Base-by-base conservation (phyloP, 2,329 filamentous ascomycete genomes). In the Helminthosporium solani region DNA sequence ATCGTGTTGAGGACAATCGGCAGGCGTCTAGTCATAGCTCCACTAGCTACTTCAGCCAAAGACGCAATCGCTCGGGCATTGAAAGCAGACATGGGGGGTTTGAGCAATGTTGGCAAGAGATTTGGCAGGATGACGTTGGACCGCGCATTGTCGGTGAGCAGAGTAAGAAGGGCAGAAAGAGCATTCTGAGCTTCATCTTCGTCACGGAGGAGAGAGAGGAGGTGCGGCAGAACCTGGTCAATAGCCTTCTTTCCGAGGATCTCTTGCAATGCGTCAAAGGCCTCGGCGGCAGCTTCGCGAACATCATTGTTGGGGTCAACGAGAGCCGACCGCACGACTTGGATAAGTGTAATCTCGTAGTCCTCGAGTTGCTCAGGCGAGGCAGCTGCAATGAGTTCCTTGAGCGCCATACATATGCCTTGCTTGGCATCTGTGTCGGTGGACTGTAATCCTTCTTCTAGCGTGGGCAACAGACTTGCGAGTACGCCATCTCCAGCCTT, bases 111-210 rank as follows among this genome's bases (percentile, higher is more conserved):
- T 0, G 95, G 94, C 49, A 99, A 90, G 45, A 99, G 85, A 70
- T 95, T 96, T 16, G 94, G 95, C 47, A 99, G 76, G 61, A 99
- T 99, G 58, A 96, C 91, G 70, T 96, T 99, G 18, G 92, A 95
- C 53, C 94, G 83, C 7, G 90, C 94, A 14, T 89, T 85, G 70
- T 99, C 94, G 0, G 92, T 97, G 53, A 99, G 85, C 18, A 99
- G 80, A 0, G 94, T 99, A 52, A 99, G 81, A 34, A 99, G 84
- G 33, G 94, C 95, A 41, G 90, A 88, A 16, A 99, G 78, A 8
- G 94, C 94, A 69, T 96, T 95, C 57, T 96, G 87, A 27, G 94
- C 94, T 54, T 95, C 84, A 9, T 87, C 83, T 46, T 96, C 88
- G 38, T 86, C 87, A 44, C 91, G 86, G 49, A 99, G 76, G n/a